These are phyloP conservation scores for Solanum chmielewskii DNA, from an alignment of 257 asterid species.

Conservation along the genomic window DNA sequence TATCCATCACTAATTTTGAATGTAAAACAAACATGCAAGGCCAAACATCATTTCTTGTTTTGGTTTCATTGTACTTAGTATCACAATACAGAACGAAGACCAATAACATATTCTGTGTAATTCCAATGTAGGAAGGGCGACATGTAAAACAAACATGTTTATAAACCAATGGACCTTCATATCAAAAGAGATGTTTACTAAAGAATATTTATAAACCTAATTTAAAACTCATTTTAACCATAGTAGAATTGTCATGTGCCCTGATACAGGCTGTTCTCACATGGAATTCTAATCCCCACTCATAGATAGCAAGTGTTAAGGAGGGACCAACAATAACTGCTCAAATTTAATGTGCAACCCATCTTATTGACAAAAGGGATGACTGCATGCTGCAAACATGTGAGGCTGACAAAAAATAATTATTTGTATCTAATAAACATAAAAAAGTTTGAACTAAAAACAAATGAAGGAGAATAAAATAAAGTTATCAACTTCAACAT, in stretches of 20 bases:
- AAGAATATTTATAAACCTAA: neutral
- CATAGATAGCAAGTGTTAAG: slow-evolving; percentile 2
- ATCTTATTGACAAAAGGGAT: neutral
- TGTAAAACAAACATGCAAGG: neutral
- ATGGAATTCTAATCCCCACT: slow-evolving; percentile 11
- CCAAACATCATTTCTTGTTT: neutral
- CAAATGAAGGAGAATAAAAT: neutral
- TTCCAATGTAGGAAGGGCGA: neutral
- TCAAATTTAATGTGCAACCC: slow-evolving; percentile 10
- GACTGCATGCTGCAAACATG: neutral
- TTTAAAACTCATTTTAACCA: neutral
- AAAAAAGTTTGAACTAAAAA: neutral
- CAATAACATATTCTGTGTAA: neutral
- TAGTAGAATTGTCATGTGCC: neutral
- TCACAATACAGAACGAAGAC: neutral
- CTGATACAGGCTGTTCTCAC: slow-evolving; percentile 16
- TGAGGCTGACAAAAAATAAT: neutral
- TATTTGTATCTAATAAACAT: neutral
- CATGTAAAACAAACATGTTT: no score
- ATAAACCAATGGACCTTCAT: no score
- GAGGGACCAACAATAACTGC: slow-evolving; percentile 13
- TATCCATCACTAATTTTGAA: neutral
- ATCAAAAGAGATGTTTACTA: neutral
- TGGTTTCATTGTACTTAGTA: neutral
- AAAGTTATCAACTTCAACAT: neutral